Evolutionary conservation across 1,284 basidiomycete genomes (phyloP), one percentile per base, ranked within the genome.

Genomic region (Microbotryomycetes sp.): DNA sequence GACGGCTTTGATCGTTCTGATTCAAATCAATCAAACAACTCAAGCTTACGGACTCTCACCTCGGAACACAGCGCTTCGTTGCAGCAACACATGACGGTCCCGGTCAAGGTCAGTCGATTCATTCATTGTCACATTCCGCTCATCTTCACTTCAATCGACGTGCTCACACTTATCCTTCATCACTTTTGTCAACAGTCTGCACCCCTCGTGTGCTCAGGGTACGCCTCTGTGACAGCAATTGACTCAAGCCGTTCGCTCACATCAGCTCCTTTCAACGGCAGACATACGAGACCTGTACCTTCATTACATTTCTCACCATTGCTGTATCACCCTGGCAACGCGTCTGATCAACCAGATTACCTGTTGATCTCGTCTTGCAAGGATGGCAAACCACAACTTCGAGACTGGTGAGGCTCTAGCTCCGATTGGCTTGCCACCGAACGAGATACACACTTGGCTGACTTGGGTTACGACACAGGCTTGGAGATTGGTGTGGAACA

Each of bases 401-500:
- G 92, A 69, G 90, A 92, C 74, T 93, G 91, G 92, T 90, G 7
- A 46, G 57, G 31, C n/a, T 25, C 6, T 2, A 5, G 22, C 19
- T 19, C 1, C 7, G 42, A 2, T 30, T 6, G 14, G 4, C 45
- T 26, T 15, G 26, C 14, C 55, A 19, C 15, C 1, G 59, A 45
- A 19, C 16, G 19, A 30, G 16, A 26, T 49, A 7, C 15, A 5
- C 28, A 23, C 19, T 46, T 6, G n/a, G 7, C 31, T 61, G n/a
- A 30, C 28, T 23, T 16, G 16, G 12, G 15, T 47, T 31, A 6
- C n/a, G n/a, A 9, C 68, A 72, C 63, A 76, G 75, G 76, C 64
- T 91, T 55, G 94, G 94, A 29, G 94, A 98, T 77, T 98, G 94
- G 94, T 88, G 97, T 72, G 94, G 94, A 25, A 97, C 94, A 6